Percentiles rank a stretch among this genome's conserved stretches.
These are phyloP conservation scores for Stentor roeselii DNA, from an alignment of 73 alveolate species.

Conservation along the genomic window DNA sequence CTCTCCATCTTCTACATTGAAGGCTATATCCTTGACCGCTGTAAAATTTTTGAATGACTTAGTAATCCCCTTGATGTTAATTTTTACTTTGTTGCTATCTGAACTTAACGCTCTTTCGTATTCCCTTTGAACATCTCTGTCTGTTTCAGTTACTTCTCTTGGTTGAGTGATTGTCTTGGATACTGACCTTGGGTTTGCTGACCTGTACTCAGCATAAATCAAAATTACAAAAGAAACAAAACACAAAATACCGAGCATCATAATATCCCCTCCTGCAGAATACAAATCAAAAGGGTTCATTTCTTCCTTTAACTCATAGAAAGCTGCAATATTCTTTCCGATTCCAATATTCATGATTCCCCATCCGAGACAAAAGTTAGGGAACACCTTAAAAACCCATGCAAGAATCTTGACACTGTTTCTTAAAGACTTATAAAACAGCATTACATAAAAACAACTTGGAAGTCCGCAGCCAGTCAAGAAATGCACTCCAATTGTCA, in stretches of 20 bases:
- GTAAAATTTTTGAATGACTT: slow-evolving; percentile 39
- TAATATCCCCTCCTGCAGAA: slow-evolving; percentile 45
- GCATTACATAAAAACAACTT: slow-evolving; percentile 46
- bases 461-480: slow-evolving; percentile 55
- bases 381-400: slow-evolving; percentile 83
- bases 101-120: slow-evolving; percentile 24
- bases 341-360: slow-evolving; percentile 69
- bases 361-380: slow-evolving; percentile 85
- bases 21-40: slow-evolving; percentile 88
- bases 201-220: slow-evolving; percentile 28
- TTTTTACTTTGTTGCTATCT: slow-evolving; percentile 43
- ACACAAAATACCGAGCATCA: slow-evolving; percentile 30
- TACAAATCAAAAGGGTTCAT: slow-evolving; percentile 30
- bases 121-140: slow-evolving; percentile 50
- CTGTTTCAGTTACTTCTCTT: slow-evolving; percentile 16
- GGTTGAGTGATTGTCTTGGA: slow-evolving; percentile 31
- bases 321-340: slow-evolving; percentile 23
- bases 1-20: slow-evolving; percentile 92
- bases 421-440: slow-evolving; percentile 52
- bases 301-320: slow-evolving; percentile 28
- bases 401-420: slow-evolving; percentile 52
- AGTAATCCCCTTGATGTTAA: slow-evolving; percentile 50
- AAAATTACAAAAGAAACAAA: slow-evolving; percentile 31
- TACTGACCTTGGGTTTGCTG: slow-evolving; percentile 30
- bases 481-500: slow-evolving; percentile 67